Evolutionary conservation across 2,329 filamentous ascomycete species (phyloP).

Genomic region (Trichophyton schoenleinii): DNA sequence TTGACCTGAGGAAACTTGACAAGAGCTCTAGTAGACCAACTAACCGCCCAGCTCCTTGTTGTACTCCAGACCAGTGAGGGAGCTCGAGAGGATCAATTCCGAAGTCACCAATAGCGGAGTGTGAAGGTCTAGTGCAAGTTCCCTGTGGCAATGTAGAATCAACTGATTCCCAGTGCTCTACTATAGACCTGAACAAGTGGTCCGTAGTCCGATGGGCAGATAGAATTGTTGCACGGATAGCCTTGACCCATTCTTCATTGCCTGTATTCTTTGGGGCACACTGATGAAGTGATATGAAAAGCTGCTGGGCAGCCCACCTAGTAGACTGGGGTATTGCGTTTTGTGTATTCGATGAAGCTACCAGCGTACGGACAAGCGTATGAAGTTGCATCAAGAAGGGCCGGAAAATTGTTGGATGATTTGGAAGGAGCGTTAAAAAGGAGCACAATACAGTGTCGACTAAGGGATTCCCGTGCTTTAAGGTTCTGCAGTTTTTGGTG

Average conservation of each 20-base stretch:
- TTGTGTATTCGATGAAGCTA: constrained; percentile 50
- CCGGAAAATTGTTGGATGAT: constrained; percentile 72
- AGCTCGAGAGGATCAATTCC: constrained; percentile 39
- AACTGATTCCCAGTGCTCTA: constrained; percentile 69
- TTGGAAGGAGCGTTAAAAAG: constrained; percentile 59
- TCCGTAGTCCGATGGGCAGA: constrained; percentile 61
- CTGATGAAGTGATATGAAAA: constrained; percentile 61
- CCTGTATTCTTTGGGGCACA: constrained; percentile 70
- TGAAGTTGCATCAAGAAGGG: constrained; percentile 59
- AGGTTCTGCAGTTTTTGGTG: constrained; percentile 24
- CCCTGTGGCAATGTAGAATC: constrained; percentile 29
- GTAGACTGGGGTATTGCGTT: constrained; percentile 41
- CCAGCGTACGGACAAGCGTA: constrained; percentile 44
- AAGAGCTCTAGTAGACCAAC: constrained; percentile 54
- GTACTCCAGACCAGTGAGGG: constrained; percentile 62
- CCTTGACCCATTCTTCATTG: constrained; percentile 64
- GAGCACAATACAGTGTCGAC: constrained; percentile 59
- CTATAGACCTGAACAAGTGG: constrained; percentile 61
- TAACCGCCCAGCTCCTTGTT: constrained; percentile 58
- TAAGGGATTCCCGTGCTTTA: constrained; percentile 36
- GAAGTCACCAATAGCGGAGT: constrained; percentile 25
- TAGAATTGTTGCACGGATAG: constrained; percentile 49
- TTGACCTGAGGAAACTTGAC: constrained; percentile 47
- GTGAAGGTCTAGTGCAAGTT: constrained; percentile 26
- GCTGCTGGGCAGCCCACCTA: constrained; percentile 45